Evolutionary conservation across 306 rosid genomes (phyloP).

Genomic region (Dalbergia cultrata): DNA sequence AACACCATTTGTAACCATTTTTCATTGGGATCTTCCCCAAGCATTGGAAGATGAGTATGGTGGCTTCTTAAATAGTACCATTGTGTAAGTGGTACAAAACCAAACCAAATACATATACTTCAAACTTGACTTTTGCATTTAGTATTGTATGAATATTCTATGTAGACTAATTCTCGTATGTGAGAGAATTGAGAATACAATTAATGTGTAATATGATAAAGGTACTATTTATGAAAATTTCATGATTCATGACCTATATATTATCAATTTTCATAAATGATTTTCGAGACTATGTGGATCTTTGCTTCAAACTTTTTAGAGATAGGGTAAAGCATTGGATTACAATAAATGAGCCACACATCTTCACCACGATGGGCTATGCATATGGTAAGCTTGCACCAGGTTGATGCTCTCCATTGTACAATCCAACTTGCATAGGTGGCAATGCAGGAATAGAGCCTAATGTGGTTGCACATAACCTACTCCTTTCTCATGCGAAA

Average conservation of each 20-base stretch:
- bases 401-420: constrained; percentile 60
- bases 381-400: constrained; percentile 38
- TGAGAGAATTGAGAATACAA: no score
- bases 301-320: constrained; percentile 68
- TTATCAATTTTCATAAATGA: constrained; percentile 44
- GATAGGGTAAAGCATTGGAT: constrained; percentile 71
- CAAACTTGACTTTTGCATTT: no score
- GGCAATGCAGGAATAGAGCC: constrained; percentile 69
- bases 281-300: constrained; percentile 56
- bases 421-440: constrained; percentile 48
- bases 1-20: constrained; percentile 63
- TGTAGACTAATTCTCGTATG: no score
- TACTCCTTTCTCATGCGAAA: constrained; percentile 65
- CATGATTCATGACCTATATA: background rate
- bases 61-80: constrained; percentile 57
- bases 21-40: constrained; percentile 81
- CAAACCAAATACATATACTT: no score
- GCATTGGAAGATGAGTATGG: constrained; percentile 63
- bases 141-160: no score
- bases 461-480: constrained; percentile 60
- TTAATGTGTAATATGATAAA: no score
- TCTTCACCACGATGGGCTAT: constrained; percentile 47
- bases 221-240: background rate
- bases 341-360: constrained; percentile 63
- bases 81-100: constrained; percentile 53